Base-by-base conservation (phyloP, 1,139 yeast species). In the Candida buenavistaensis region DNA sequence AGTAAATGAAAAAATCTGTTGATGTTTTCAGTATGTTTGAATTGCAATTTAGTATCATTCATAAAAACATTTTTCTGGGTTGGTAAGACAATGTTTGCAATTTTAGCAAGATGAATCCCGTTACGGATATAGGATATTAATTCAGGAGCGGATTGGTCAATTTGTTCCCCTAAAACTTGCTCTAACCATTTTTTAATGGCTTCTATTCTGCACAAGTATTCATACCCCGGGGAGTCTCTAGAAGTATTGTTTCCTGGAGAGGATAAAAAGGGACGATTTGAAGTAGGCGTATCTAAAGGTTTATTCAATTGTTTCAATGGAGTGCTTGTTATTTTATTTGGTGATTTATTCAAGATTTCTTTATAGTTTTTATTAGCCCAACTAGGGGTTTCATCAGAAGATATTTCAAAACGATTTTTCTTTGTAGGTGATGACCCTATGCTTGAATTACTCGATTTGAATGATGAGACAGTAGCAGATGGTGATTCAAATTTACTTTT, bases 11-110 rank as follows among this genome's bases (percentile, higher is more conserved):
- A 83, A 58, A 92, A 92, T 17, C 82, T 72, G 52, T 89, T 88
- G 51, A 92, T 92, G 53, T 92, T 92, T 55, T 94, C 97, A 0
- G 96, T 88, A 55, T 89, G 96, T 43, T 86, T 79, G 65, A 87
- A 92, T 55, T 88, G 95, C 28, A 88, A 66, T 39, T 76, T 78
- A 8, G 66, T 46, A 30, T 75, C 79, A 39, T 64, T 61, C 12
- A 57, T 50, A 42, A 65, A 69, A 2, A 70, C 72, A 5, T 54
- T 47, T 35, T 63, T 72, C 10, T 80, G 84, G 3, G 79, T 62
- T 0, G 97, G 95, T 30, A 85, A 78, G 35, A 92, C 80, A 3
- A 69, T 74, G 46, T 79, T 76, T 4, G 95, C 81, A 24, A 92
- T 61, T 51, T 85, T 82, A 2, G 97, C 97, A 30, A 92, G 66